Evolutionary conservation across 2,329 filamentous ascomycete genomes (phyloP).

Genomic region (Aspergillus ustus): DNA sequence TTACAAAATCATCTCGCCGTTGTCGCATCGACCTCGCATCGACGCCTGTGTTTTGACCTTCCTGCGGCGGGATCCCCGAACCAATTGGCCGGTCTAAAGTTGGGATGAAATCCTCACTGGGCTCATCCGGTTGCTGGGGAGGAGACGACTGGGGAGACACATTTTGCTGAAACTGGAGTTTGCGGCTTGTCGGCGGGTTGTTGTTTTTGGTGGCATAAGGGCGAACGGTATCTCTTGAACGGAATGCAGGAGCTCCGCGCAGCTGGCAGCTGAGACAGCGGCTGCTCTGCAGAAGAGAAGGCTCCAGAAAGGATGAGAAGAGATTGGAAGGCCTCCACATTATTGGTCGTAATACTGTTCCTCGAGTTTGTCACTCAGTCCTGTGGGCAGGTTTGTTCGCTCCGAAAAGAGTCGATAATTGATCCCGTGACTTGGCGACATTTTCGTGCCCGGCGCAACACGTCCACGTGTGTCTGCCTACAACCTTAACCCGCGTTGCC

Average conservation of each 20-base stretch:
- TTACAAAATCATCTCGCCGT: slow-evolving; percentile 76
- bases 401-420: slow-evolving; percentile 27
- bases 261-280: slow-evolving; percentile 44
- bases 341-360: slow-evolving; percentile 8
- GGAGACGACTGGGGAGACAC: slow-evolving; percentile 25
- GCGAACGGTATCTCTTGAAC: slow-evolving; percentile 30
- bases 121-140: slow-evolving; percentile 18
- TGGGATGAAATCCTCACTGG: slow-evolving; percentile 53
- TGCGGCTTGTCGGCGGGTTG: slow-evolving; percentile 18
- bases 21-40: slow-evolving; percentile 70
- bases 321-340: slow-evolving; percentile 38
- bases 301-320: slow-evolving; percentile 27
- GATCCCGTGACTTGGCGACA: slow-evolving; percentile 41
- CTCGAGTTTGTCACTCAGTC: not conserved
- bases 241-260: slow-evolving; percentile 31
- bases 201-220: slow-evolving; percentile 34
- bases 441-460: slow-evolving; percentile 33
- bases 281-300: slow-evolving; percentile 30
- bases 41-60: slow-evolving; percentile 81
- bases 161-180: slow-evolving; percentile 37
- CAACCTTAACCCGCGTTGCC: slow-evolving; percentile 8
- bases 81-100: slow-evolving; percentile 77
- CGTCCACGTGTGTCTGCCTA: slow-evolving; percentile 29
- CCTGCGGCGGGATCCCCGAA: slow-evolving; percentile 70
- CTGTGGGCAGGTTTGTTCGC: slow-evolving; percentile 3